Evolutionary conservation across 2,329 filamentous ascomycete species (phyloP).

Genomic region (Exophiala sideris): DNA sequence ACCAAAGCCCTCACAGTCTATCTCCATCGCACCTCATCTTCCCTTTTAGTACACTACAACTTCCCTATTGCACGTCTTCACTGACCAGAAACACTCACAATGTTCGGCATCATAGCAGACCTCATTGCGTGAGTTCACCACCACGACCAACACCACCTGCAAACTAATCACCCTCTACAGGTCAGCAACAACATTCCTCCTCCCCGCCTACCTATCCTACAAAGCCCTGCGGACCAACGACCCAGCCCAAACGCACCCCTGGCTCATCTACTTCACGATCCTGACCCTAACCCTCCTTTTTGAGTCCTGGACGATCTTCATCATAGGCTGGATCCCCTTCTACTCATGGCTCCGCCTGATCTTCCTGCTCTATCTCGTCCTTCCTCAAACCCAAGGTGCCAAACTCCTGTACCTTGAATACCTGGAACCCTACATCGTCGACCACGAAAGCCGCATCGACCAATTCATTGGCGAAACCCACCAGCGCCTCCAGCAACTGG

Average conservation of each 20-base stretch:
- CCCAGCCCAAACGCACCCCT: slow-evolving; percentile 85
- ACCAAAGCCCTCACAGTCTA: not conserved
- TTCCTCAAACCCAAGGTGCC: slow-evolving; percentile 95
- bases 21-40: not conserved
- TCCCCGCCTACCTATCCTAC: slow-evolving; percentile 95
- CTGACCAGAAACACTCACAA: slow-evolving; percentile 35
- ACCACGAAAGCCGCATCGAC: slow-evolving; percentile 87
- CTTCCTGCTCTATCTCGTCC: slow-evolving; percentile 88
- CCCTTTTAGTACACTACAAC: not conserved
- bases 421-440: slow-evolving; percentile 80
- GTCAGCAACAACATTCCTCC: slow-evolving; percentile 82
- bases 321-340: slow-evolving; percentile 87
- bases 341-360: slow-evolving; percentile 86
- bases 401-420: slow-evolving; percentile 79
- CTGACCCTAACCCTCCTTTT: slow-evolving; percentile 74
- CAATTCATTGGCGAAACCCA: slow-evolving; percentile 80
- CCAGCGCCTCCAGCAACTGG: slow-evolving; percentile 71
- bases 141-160: slow-evolving; percentile 12
- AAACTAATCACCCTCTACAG: slow-evolving; percentile 45
- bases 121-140: slow-evolving; percentile 65
- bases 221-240: slow-evolving; percentile 93
- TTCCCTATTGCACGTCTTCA: not conserved
- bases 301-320: slow-evolving; percentile 84
- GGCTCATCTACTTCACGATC: slow-evolving; percentile 99
- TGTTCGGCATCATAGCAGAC: slow-evolving; percentile 77